These are phyloP conservation scores for Kluyveromyces aestuarii DNA, from an alignment of 805 yeast genomes.

Conservation along the genomic window DNA sequence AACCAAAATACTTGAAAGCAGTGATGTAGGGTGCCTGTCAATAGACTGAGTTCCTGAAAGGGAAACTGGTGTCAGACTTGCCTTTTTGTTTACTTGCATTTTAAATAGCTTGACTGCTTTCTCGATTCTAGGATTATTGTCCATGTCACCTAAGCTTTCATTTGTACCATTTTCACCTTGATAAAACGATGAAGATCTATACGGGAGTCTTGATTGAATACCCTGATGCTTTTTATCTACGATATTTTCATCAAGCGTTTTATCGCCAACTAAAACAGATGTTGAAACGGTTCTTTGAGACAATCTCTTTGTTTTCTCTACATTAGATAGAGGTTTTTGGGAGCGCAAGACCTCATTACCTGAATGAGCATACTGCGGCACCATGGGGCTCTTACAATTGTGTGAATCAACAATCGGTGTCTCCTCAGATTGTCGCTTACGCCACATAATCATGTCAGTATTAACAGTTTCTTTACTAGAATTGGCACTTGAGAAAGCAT, in stretches of 20 bases:
- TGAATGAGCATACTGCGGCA: background rate
- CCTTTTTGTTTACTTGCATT: slow-evolving; percentile 10
- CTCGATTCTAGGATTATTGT: slow-evolving; percentile 18
- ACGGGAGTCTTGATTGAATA: background rate
- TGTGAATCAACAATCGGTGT: background rate
- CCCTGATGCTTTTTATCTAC: slow-evolving; percentile 1
- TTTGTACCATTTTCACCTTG: background rate
- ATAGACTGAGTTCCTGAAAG: background rate
- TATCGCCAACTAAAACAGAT: background rate
- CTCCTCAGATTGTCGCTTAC: background rate
- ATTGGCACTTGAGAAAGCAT: background rate
- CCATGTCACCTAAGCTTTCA: slow-evolving; percentile 5
- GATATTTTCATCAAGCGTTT: background rate
- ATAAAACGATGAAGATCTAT: background rate
- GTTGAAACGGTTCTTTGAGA: slow-evolving; percentile 6
- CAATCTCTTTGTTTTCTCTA: slow-evolving; percentile 2
- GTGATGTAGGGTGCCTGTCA: slow-evolving; percentile 3
- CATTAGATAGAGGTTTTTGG: background rate
- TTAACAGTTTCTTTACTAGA: slow-evolving; percentile 6
- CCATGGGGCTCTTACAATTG: background rate
- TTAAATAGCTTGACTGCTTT: slow-evolving; percentile 19
- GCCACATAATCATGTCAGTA: slow-evolving; percentile 2
- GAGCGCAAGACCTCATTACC: background rate
- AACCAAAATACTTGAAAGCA: slow-evolving; percentile 6
- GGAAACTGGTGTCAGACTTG: slow-evolving; percentile 2